Base-by-base conservation (phyloP, 2,329 filamentous ascomycete species). In the Chaetomium globosum region DNA sequence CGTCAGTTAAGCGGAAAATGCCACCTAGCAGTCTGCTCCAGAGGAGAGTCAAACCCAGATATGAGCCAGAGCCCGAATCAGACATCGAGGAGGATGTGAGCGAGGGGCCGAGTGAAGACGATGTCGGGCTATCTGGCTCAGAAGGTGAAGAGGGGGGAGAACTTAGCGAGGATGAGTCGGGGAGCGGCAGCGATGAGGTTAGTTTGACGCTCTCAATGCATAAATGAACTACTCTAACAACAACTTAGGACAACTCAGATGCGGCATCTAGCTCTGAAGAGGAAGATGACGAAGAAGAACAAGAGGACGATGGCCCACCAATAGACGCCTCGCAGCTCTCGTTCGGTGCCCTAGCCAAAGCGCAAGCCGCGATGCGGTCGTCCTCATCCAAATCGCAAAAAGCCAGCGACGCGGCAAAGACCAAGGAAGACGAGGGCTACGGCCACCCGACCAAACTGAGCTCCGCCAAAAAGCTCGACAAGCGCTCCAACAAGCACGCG, bases 341-440 rank as follows among this genome's bases (percentile, higher is more conserved):
- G 28, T 97, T 98, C 73, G 93, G 93, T 68, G 91, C 91, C n/a
- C 82, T 97, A 49, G 92, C 91, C 69, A 91, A 92, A 81, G 93
- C 93, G 1, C 92, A 96, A 79, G 88, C 88, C 48, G 85, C 87
- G 0, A 78, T 96, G 43, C 36, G 80, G 74, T 70, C 69, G 74
- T 70, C 69, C 43, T 56, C 39, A 70, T 73, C 72, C 75, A 68
- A 80, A 79, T 75, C 78, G 76, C 61, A 82, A 54, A 67, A 53
- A 5, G 54, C n/a, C 8, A 36, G 13, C 26, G 23, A 13, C 2
- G 33, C n/a, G 23, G 23, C 31, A 9, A 59, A 65, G 16, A 51
- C 62, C 2, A 49, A 61, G 13, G 55, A 43, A 8, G 74, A 81
- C 63, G 76, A 76, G 54, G 76, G 80, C 71, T 76, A 77, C 5